Evolutionary conservation across 2,329 filamentous ascomycete genomes (phyloP).

Genomic region (Beauveria asiatica): DNA sequence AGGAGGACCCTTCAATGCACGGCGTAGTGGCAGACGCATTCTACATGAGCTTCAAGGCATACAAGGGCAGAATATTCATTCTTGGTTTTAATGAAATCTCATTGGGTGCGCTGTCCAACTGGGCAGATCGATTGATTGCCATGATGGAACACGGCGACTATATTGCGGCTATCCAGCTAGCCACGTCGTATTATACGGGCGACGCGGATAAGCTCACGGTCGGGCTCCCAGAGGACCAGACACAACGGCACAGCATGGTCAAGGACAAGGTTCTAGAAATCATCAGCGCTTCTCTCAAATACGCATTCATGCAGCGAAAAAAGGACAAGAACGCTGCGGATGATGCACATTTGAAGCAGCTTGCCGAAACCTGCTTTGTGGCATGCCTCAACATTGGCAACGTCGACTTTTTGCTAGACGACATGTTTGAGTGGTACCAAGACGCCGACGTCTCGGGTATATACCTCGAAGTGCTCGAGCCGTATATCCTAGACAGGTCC

Average conservation of each 20-base stretch:
- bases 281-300: constrained; percentile 83
- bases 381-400: constrained; percentile 74
- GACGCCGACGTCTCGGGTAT: constrained; percentile 63
- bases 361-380: constrained; percentile 75
- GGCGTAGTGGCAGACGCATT: constrained; percentile 95
- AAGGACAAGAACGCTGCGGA: constrained; percentile 37
- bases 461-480: constrained; percentile 82
- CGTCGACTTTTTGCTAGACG: constrained; percentile 78
- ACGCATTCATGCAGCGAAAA: constrained; percentile 65
- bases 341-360: constrained; percentile 59
- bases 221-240: constrained; percentile 78
- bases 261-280: constrained; percentile 86
- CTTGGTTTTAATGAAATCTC: constrained; percentile 91
- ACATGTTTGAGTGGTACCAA: constrained; percentile 85
- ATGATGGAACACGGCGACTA: constrained; percentile 97
- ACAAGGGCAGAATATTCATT: constrained; percentile 88
- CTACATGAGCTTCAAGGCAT: constrained; percentile 93
- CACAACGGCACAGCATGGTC: constrained; percentile 69
- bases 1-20: constrained; percentile 82
- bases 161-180: constrained; percentile 80
- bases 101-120: constrained; percentile 88
- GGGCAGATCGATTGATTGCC: constrained; percentile 87
- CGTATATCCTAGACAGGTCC: constrained; percentile 72
- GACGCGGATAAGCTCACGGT: constrained; percentile 91
- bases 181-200: constrained; percentile 85